Conservation (phyloP, 345 rosid genomes). For the Camelina laxa region DNA sequence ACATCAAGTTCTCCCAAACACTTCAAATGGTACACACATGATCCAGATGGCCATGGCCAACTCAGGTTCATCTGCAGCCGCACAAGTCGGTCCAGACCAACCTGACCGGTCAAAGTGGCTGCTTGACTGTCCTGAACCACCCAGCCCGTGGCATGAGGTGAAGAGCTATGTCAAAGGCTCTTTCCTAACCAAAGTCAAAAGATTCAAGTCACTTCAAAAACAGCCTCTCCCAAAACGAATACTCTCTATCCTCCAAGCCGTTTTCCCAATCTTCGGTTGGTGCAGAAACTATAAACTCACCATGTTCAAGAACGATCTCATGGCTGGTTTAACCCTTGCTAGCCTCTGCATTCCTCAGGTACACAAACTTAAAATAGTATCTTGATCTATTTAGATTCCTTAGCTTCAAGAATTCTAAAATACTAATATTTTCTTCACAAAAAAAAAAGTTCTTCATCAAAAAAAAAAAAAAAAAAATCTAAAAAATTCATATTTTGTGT, state of each 20-base stretch:
- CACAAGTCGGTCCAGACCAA: constrained; percentile 41
- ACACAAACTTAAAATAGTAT: not conserved
- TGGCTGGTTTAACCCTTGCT: constrained; percentile 94
- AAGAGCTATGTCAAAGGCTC: constrained; percentile 46
- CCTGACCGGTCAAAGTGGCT: constrained; percentile 66
- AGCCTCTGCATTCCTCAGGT: constrained; percentile 99
- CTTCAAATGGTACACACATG: constrained; percentile 64
- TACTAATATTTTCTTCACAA: not conserved
- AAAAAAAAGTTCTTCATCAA: too few species aligned
- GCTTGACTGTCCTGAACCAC: constrained; percentile 72
- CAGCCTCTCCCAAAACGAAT: constrained; percentile 43
- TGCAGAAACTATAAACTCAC: constrained; percentile 55
- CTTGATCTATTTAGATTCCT: constrained; percentile 1
- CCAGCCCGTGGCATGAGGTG: constrained; percentile 61
- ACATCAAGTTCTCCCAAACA: constrained; percentile 81
- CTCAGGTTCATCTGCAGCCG: constrained; percentile 42
- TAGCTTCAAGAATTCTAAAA: not conserved
- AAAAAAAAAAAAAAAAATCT: too few species aligned
- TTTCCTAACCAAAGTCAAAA: constrained; percentile 44
- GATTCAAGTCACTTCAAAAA: constrained; percentile 46
- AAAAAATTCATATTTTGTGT: not conserved
- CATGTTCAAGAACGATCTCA: constrained; percentile 72
- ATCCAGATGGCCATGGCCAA: constrained; percentile 52
- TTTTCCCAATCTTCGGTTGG: constrained; percentile 81
- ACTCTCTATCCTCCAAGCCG: constrained; percentile 45